Evolutionary conservation across 163 green algal genomes (phyloP), one percentile per base, ranked within the genome.

Genomic region (Chlamydomonas reinhardtii): DNA sequence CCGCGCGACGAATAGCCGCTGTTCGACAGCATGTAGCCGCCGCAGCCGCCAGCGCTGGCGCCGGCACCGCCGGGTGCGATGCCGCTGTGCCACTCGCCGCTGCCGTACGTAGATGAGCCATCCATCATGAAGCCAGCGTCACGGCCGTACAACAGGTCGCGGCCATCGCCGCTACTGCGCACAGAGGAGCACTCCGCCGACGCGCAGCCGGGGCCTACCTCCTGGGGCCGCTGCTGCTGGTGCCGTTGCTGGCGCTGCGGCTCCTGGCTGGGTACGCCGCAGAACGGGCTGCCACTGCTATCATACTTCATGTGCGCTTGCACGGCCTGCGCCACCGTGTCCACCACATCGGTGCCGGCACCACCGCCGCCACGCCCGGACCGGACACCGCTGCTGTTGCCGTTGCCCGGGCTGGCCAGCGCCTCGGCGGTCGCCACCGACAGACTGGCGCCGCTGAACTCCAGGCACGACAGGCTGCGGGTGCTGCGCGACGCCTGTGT

Each of bases 401-500:
- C 3, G 59, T 27, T 66, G 73, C 43, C 27, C 48, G 1, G 0
- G 64, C 16, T 39, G 73, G 11, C 17, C 6, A 52, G 20, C 52
- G 56, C 74, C 3, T 69, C 74, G 52, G 17, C 74, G 2, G 35
- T 27, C 39, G 12, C 14, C 43, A 2, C 54, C 52, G 2, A 0
- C 20, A 69, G 4, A 17, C 48, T 14, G 32, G 25, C 48, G 34
- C 70, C 80, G 59, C 66, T 78, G 80, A 86, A 79, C 70, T 86
- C 80, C 35, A 86, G 8, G 56, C 80, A 86, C n/a, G 80, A 86
- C n/a, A 86, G 37, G 70, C 80, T 86, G 69, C 80, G 69, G 15
- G 69, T 85, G 69, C 79, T 85, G 54, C 70, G 70, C 14, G 34
- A 66, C 48, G 48, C 9, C 48, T 56, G 48, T 14, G 14, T 17